Base-by-base conservation (phyloP, 1,284 basidiomycete genomes). In the Exsudoporus floridanus region DNA sequence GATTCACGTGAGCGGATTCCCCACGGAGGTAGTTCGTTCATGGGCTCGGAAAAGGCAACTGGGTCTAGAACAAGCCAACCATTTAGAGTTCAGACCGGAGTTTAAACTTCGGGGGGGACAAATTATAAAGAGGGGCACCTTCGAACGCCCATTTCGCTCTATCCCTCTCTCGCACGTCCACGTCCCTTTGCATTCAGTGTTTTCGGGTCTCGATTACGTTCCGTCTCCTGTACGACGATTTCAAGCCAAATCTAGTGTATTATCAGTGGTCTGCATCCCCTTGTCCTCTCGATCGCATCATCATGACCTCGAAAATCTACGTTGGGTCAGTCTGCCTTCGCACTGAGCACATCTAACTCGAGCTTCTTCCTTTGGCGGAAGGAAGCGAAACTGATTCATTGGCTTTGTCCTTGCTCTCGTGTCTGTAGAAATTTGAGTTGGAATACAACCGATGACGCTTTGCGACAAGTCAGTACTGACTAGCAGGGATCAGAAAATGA, bases 401-500 rank as follows among this genome's bases (percentile, higher is more conserved):
- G 59, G 56, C 60, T 67, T 68, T 69, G 55, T 56, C 50, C 45
- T 36, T 50, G 57, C 69, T 70, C 72, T 67, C 63, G 63, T 60
- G 70, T 70, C 63, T 79, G 73, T 83, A 90, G 88, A 78, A 90
- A 90, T 83, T 79, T 90, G 80, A 90, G 88, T 80, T 90, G 92
- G 92, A 92, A 91, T 83, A 94, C 92, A 73, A 94, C 84, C 70
- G 92, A 94, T 83, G 92, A 94, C 52, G 83, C 83, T 58, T 81
- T 95, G 66, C 83, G 84, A 74, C 75, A 83, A 79, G 92, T 93
- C 80, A 86, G 88, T 90, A 62, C 79, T 75, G 67, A 74, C 69
- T 69, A 60, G 65, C 60, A 45, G 63, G 61, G 69, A 64, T 63
- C 63, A 56, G 65, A 67, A 68, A 67, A 62, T 62, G 70, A 65